phyloP scores from a whole-genome alignment of 2,329 filamentous ascomycete species.

The Beauveria sp. region DNA sequence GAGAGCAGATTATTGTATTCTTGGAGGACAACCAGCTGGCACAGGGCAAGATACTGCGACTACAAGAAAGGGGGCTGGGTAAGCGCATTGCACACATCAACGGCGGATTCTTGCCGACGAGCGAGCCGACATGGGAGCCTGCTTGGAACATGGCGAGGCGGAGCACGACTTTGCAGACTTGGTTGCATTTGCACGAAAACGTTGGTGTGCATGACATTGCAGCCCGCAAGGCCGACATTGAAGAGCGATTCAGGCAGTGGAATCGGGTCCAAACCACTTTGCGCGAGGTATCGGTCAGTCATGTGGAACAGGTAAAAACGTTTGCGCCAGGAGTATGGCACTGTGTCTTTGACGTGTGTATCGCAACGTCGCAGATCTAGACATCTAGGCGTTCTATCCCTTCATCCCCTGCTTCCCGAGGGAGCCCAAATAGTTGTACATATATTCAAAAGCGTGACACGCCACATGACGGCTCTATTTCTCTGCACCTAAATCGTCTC shows the following conservation, averaged over 20 bases:
- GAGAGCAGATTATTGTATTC: conserved; percentile 57
- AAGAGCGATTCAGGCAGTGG: conserved; percentile 37
- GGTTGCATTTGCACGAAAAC: conserved; percentile 63
- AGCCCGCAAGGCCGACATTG: conserved; percentile 38
- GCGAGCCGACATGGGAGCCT: conserved; percentile 44
- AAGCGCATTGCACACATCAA: conserved; percentile 51
- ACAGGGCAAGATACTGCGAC: conserved; percentile 29
- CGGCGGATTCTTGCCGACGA: conserved; percentile 54
- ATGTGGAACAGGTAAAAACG: conserved; percentile 61
- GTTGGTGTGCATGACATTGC: conserved; percentile 49
- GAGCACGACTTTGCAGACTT: conserved; percentile 28
- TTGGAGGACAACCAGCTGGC: conserved; percentile 59
- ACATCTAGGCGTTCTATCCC: conserved; percentile 15
- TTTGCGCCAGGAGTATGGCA: conserved; percentile 64
- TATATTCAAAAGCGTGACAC: background rate
- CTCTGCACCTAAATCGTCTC: conserved; percentile 9
- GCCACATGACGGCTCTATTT: background rate
- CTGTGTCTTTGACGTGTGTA: conserved; percentile 58
- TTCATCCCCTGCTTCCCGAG: conserved; percentile 3
- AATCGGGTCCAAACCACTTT: conserved; percentile 11
- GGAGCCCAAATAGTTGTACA: conserved; percentile 8
- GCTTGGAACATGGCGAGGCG: conserved; percentile 38
- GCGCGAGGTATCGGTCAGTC: conserved; percentile 35
- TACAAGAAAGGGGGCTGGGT: conserved; percentile 28
- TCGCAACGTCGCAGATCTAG: conserved; percentile 26